Evolutionary conservation across 148 eudicot genomes (phyloP).

Genomic region (Camellia sinensis): DNA sequence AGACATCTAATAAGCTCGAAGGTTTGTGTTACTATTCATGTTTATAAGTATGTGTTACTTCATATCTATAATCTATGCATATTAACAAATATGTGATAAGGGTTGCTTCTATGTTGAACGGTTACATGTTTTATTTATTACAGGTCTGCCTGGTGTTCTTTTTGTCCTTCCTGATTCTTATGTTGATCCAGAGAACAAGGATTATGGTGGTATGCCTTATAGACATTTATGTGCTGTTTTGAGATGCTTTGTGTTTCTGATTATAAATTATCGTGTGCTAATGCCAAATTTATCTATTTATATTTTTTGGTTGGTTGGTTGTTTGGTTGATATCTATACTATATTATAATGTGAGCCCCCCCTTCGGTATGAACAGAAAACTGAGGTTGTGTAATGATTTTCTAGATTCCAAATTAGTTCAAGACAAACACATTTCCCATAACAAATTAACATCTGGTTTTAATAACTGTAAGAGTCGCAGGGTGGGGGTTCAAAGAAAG

Average conservation of each 20-base stretch:
- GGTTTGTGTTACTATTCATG: constrained; percentile 33
- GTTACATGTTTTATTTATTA: neutral
- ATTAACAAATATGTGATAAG: neutral
- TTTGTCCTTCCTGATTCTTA: constrained; percentile 97
- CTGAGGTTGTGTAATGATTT: too few species aligned
- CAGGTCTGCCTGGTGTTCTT: constrained; percentile 86
- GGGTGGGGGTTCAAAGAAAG: too few species aligned
- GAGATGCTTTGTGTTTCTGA: neutral
- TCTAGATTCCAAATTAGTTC: too few species aligned
- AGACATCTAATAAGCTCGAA: constrained; percentile 92
- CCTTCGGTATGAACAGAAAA: too few species aligned
- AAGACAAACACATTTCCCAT: too few species aligned
- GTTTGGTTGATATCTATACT: neutral
- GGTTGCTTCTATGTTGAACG: neutral
- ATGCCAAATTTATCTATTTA: neutral
- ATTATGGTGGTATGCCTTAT: constrained; percentile 73
- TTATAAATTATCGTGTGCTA: neutral
- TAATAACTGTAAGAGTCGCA: too few species aligned
- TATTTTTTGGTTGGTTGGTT: neutral
- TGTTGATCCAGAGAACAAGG: constrained; percentile 95
- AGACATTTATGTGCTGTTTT: neutral
- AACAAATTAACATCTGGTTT: too few species aligned
- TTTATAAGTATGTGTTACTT: neutral
- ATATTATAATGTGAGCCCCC: too few species aligned
- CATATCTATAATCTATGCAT: too few species aligned